Conservation (phyloP, 495 filamentous ascomycete genomes). For the Margaritispora aquatica region DNA sequence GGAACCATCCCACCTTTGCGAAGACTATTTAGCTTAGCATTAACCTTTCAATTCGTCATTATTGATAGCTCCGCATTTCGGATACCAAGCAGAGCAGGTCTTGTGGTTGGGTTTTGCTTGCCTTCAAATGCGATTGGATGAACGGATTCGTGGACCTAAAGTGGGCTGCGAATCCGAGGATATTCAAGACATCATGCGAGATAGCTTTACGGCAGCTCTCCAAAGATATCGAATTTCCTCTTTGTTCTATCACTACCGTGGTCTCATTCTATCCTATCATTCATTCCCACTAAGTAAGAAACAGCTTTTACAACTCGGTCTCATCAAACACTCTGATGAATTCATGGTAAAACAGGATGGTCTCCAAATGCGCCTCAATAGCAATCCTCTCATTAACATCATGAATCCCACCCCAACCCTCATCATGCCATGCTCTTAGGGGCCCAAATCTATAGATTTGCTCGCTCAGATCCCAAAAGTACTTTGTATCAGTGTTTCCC, state of each 20-base stretch:
- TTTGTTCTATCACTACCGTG: too few species aligned
- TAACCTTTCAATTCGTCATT: background rate
- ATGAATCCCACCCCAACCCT: constrained; percentile 55
- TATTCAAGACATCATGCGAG: too few species aligned
- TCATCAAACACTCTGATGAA: constrained; percentile 33
- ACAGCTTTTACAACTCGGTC: constrained; percentile 12
- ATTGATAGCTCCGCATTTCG: background rate
- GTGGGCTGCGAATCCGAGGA: background rate
- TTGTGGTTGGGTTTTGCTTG: background rate
- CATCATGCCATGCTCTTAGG: constrained; percentile 44
- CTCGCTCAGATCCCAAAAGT: background rate
- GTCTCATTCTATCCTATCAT: too few species aligned
- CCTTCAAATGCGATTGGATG: background rate
- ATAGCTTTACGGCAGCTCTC: background rate
- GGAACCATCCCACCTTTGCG: background rate
- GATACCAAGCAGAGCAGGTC: background rate
- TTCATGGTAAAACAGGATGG: constrained; percentile 44
- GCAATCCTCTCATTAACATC: constrained; percentile 44
- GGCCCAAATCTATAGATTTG: constrained; percentile 41
- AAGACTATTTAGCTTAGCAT: background rate
- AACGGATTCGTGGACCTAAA: background rate
- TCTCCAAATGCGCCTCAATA: constrained; percentile 49
- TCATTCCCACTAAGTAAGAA: background rate
- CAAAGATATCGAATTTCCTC: too few species aligned
- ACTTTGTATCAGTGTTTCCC: background rate